Conservation (phyloP, 2,329 filamentous ascomycete species). For the Verticillium dahliae region DNA sequence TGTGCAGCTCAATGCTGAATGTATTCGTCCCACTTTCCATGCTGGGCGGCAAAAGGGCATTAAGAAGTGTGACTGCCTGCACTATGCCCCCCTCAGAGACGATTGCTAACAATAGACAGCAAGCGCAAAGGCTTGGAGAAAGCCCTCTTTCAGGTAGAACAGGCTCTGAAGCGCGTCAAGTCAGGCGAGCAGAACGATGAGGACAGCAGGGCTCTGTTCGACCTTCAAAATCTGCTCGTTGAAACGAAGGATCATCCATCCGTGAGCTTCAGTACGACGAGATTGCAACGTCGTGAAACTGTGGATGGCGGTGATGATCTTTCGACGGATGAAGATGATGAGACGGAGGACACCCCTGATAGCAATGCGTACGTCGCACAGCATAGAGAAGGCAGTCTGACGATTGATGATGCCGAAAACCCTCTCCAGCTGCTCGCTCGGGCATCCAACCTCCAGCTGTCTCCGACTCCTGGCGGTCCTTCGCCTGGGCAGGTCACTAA, state of each 20-base stretch:
- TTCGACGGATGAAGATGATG: slow-evolving; percentile 24
- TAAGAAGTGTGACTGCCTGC: slow-evolving; percentile 53
- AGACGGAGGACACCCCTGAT: slow-evolving; percentile 19
- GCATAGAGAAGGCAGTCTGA: slow-evolving; percentile 41
- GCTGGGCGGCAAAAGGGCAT: slow-evolving; percentile 69
- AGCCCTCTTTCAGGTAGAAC: slow-evolving; percentile 66
- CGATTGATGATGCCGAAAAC: slow-evolving; percentile 68
- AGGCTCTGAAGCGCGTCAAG: slow-evolving; percentile 54
- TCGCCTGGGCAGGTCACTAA: slow-evolving; percentile 8
- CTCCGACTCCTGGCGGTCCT: slow-evolving; percentile 24
- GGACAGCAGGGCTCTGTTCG: slow-evolving; percentile 37
- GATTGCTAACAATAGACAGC: slow-evolving; percentile 29
- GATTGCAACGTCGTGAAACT: slow-evolving; percentile 12
- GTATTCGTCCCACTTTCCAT: slow-evolving; percentile 65
- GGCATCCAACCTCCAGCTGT: slow-evolving; percentile 62
- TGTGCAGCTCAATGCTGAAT: slow-evolving; percentile 50
- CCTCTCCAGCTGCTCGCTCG: slow-evolving; percentile 66
- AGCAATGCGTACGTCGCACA: slow-evolving; percentile 15
- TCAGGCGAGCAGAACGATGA: slow-evolving; percentile 35
- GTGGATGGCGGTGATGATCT: slow-evolving; percentile 21
- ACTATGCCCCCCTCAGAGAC: background rate
- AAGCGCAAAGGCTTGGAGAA: slow-evolving; percentile 71
- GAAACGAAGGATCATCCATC: slow-evolving; percentile 12
- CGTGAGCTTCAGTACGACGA: slow-evolving; percentile 5
- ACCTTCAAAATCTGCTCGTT: slow-evolving; percentile 33